Evolutionary conservation across 495 filamentous ascomycete genomes (phyloP).

Genomic region (Penicillium dipodomyicola): DNA sequence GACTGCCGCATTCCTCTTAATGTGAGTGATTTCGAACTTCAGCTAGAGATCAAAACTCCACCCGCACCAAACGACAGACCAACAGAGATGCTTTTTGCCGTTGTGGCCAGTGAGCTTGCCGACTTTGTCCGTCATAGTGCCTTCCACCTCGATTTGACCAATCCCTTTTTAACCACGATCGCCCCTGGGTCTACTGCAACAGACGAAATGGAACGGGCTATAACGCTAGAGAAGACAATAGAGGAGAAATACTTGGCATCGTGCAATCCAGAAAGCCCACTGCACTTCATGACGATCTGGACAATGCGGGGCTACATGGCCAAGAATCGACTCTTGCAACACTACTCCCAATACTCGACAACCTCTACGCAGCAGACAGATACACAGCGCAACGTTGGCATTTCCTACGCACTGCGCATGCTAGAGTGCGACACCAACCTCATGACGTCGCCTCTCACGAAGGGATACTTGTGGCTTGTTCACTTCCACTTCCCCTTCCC

Average conservation of each 20-base stretch:
- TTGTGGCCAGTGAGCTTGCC: background rate
- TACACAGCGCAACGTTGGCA: background rate
- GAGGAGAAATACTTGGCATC: background rate
- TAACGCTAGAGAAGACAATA: background rate
- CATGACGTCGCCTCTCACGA: background rate
- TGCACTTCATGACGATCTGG: background rate
- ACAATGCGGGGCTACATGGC: background rate
- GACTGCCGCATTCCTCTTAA: conserved; percentile 38
- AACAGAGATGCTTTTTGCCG: conserved; percentile 23
- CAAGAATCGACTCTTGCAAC: background rate
- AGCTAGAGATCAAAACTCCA: conserved; percentile 22
- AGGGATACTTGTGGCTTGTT: background rate
- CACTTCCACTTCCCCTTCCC: background rate
- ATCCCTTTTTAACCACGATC: background rate
- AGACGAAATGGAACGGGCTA: background rate
- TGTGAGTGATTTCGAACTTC: conserved; percentile 38
- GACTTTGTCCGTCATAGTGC: background rate
- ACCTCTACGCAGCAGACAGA: background rate
- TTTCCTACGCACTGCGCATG: background rate
- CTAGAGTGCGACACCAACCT: background rate
- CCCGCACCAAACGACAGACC: conserved; percentile 19
- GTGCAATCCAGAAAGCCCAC: background rate
- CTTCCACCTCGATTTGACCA: background rate
- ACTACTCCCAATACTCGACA: background rate
- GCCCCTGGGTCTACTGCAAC: fast-evolving